Evolutionary conservation across 768 basidiomycete genomes (phyloP), one percentile per base, ranked within the genome.

Genomic region (Rossbeevera mucosa): DNA sequence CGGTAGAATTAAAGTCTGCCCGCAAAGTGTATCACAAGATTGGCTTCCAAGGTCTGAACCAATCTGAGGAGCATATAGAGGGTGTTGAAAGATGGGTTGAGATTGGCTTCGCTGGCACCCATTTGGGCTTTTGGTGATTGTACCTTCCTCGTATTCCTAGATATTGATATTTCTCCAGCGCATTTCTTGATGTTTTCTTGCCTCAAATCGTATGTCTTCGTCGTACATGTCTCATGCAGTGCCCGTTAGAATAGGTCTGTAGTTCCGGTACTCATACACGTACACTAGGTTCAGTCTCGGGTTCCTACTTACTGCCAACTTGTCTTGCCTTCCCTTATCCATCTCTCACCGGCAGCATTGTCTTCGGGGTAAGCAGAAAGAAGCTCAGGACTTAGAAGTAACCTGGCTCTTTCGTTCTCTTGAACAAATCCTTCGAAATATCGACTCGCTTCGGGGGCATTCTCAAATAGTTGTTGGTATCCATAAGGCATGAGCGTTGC

Each of bases 111-210:
- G 75, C 81, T 66, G 21, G 50, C 54, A 16, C 47, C 51, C 55
- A 69, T 2, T 72, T 85, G 14, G 88, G 88, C 2, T 82, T 86
- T 60, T 91, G 88, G 87, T 89, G 70, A 74, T 54, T n/a, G 3
- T n/a, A n/a, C 4, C 28, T 48, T 51, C 24, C n/a, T n/a, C n/a
- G n/a, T n/a, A n/a, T n/a, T n/a, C 11, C 25, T 30, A 14, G 48
- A n/a, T n/a, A n/a, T 28, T n/a, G 11, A 40, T 21, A 40, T 58
- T 7, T 36, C 24, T 44, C 21, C 22, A n/a, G 22, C 14, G 13
- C 21, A 7, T 13, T 44, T 28, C 21, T 28, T 14, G 25, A 33
- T 28, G 24, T 12, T 21, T 42, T 30, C 3, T 26, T 18, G 18
- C 36, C 0, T 44, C 8, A 1, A 25, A 49, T 18, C 2, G 16